These are phyloP conservation scores for Megacollybia marginata DNA, from an alignment of 768 basidiomycete species.

Conservation along the genomic window DNA sequence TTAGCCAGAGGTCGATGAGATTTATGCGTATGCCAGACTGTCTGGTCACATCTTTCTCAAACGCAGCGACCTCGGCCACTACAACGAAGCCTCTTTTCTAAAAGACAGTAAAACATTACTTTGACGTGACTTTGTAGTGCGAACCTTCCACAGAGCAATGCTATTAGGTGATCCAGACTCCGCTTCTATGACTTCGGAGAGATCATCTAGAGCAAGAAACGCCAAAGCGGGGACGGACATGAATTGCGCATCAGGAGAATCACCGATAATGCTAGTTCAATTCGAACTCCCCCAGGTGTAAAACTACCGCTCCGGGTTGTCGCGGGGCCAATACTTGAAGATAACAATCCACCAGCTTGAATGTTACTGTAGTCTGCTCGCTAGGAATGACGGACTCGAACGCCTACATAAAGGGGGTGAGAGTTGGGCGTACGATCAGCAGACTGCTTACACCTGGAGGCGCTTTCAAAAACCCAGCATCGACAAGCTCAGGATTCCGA, in stretches of 20 bases:
- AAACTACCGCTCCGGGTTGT: constrained; percentile 57
- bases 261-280: constrained; percentile 73
- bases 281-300: too few relatives aligned
- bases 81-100: too few relatives aligned
- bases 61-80: too few relatives aligned
- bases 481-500: constrained; percentile 87
- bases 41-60: too few relatives aligned
- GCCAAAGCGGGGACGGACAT: too few relatives aligned
- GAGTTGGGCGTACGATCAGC: not conserved
- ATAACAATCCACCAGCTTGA: constrained; percentile 62
- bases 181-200: too few relatives aligned
- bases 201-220: too few relatives aligned
- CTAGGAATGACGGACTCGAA: constrained; percentile 92
- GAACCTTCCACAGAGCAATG: too few relatives aligned
- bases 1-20: not conserved
- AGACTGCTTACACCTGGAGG: constrained; percentile 73
- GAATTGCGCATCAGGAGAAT: constrained; percentile 49
- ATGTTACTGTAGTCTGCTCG: constrained; percentile 68
- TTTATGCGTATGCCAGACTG: constrained; percentile 26
- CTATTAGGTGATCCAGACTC: too few relatives aligned
- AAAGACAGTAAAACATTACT: too few relatives aligned
- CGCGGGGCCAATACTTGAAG: constrained; percentile 50
- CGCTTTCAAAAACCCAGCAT: constrained; percentile 79
- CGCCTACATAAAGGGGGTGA: constrained; percentile 32
- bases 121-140: too few relatives aligned